Base-by-base conservation (phyloP, 371 early-diverging fungal genomes). In the Rhizopus arrhizus region DNA sequence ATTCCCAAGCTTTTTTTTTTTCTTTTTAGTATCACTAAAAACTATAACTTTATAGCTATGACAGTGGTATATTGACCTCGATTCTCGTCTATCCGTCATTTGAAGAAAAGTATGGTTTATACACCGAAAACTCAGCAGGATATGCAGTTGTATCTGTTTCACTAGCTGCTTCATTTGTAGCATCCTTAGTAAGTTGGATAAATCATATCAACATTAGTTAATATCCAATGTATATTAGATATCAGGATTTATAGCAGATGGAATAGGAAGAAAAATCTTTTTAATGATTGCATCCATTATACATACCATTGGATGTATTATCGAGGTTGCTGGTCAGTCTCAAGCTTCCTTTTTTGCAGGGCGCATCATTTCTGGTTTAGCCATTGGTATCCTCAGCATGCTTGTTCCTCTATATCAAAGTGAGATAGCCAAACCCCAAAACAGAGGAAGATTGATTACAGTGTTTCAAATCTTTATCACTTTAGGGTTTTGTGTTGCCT, bases 391-490 rank as follows among this genome's bases (percentile, higher is more conserved):
- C 22, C 68, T 63, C 28, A 67, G 73, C 55, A 66, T 78, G 65
- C 68, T 75, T 33, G 67, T 78, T 1, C 78, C 78, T 34, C 46
- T 78, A 53, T 78, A 94, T 79, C 92, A 96, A 72, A 89, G 94
- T 36, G 95, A 96, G 57, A 84, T 96, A 11, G 88, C 97, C 3
- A 87, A 92, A 36, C 81, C 91, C 28, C 70, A 83, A 16, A 85
- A 90, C 58, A 88, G 96, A 69, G 98, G 98, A 38, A 79, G 91
- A 15, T 73, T 97, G 22, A 89, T 92, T 43, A 86, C 93, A n/a
- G 77, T 95, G 36, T 94, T 97, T 72, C 96, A 96, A 70, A 85
- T 92, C 61, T 91, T 95, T 53, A 89, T 96, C 47, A 90, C 94
- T 12, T 53, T 82, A 49, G 88, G 88, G 13, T 77, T 81, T 40